Evolutionary conservation across 2,329 filamentous ascomycete species (phyloP), one percentile per base, ranked within the genome.

Genomic region (Diaporthe destruens): DNA sequence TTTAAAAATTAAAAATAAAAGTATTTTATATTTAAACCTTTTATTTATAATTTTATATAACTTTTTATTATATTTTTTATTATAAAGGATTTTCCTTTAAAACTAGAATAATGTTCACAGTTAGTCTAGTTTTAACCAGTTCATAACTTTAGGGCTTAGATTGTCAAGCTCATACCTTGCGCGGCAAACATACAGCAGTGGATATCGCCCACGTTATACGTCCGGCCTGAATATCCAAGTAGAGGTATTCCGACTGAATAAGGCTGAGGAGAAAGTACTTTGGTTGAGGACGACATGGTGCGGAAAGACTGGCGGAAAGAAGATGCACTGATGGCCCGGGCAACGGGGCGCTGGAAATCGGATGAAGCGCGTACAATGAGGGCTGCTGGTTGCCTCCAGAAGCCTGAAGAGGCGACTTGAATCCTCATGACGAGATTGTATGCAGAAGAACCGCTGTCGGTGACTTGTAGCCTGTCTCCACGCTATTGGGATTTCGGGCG

Each of bases 61-160:
- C 34, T 57, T 4, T 6, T 74, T 39, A 79, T 78, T 72, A 80
- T 25, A 76, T 78, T n/a, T 76, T 82, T 77, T 8, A 78, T 6
- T 36, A 79, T 69, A 49, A 74, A 77, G 7, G 65, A 66, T 54
- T 66, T 59, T n/a, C 49, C 56, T 29, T 73, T 67, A 6, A 53
- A 71, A 47, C 74, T 76, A 74, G 25, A 44, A 44, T 16, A 53
- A 11, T 53, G 6, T 8, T 29, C n/a, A 32, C 51, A 54, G 51
- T 54, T 25, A 54, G 51, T 11, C 51, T 5, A 18, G 12, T 54
- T 16, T 2, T 32, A 32, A 54, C 2, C 2, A 18, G 14, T 29
- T 6, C 4, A 32, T 16, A 16, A 18, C 11, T 54, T 29, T 2
- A 2, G 6, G 51, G 7, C 34, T 36, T 36, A 9, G 34, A 36